Evolutionary conservation across 805 yeast genomes (phyloP).

Genomic region (Saccharomycopsis fibuligera): DNA sequence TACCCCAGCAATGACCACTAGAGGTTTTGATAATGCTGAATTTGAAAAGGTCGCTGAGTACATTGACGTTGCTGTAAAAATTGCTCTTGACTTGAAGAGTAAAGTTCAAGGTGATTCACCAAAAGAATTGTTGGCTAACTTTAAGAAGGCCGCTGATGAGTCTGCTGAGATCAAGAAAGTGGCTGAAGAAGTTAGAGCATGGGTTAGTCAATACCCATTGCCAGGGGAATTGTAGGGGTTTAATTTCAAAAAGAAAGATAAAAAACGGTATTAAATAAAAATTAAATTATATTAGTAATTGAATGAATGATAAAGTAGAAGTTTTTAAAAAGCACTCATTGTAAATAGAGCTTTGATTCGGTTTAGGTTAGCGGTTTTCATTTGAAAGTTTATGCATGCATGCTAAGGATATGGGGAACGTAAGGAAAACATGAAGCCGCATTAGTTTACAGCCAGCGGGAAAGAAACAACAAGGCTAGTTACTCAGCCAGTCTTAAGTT

Average conservation of each 20-base stretch:
- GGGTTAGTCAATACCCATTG: conserved; percentile 76
- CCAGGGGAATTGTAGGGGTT: conserved; percentile 54
- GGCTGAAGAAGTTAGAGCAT: conserved; percentile 58
- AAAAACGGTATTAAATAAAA: too few relatives aligned
- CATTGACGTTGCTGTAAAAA: conserved; percentile 72
- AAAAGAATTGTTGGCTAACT: conserved; percentile 56
- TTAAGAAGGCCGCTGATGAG: conserved; percentile 65
- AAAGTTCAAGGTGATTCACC: conserved; percentile 52
- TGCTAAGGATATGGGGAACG: too few relatives aligned
- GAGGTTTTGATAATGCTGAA: conserved; percentile 89
- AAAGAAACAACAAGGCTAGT: too few relatives aligned
- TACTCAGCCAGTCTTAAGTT: too few relatives aligned
- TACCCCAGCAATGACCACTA: conserved; percentile 97
- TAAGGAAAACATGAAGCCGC: too few relatives aligned
- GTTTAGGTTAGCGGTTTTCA: too few relatives aligned
- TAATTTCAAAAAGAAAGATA: background rate
- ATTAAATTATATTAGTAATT: too few relatives aligned
- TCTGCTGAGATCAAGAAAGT: conserved; percentile 53
- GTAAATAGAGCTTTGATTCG: too few relatives aligned
- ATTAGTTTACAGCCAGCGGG: too few relatives aligned
- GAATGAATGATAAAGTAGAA: too few relatives aligned
- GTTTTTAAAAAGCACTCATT: too few relatives aligned
- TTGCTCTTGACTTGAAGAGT: conserved; percentile 54
- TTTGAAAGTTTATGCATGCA: too few relatives aligned
- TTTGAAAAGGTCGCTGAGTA: conserved; percentile 73